These are phyloP conservation scores for Trichoderma sp. DNA, from an alignment of 2,329 filamentous ascomycete species.

Conservation along the genomic window DNA sequence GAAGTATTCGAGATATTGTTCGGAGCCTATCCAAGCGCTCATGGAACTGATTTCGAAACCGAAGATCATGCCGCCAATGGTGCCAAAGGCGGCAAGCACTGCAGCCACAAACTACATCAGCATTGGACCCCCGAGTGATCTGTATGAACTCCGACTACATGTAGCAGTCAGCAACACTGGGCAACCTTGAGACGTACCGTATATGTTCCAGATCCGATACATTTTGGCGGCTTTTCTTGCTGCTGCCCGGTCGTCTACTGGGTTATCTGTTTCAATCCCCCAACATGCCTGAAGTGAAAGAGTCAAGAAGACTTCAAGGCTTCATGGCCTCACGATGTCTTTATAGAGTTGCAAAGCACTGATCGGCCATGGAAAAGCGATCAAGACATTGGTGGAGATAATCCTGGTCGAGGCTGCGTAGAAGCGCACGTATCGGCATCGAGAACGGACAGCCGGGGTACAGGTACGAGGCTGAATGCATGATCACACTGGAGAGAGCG, in stretches of 20 bases:
- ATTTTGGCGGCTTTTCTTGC: not conserved
- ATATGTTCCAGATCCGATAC: conserved; percentile 21
- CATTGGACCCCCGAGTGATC: too few species aligned
- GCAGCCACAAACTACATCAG: not conserved
- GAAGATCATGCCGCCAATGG: conserved; percentile 16
- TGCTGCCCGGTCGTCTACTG: too few species aligned
- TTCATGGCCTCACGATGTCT: not conserved
- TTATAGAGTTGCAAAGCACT: not conserved
- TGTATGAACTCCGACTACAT: not conserved
- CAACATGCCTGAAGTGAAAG: too few species aligned
- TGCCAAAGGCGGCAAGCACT: conserved; percentile 13
- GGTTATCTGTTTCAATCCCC: too few species aligned
- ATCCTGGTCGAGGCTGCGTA: not conserved
- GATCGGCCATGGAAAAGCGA: not conserved
- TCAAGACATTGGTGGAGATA: conserved; percentile 7
- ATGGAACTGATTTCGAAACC: conserved; percentile 20
- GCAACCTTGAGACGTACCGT: not conserved
- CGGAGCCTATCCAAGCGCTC: conserved; percentile 14
- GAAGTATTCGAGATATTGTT: conserved; percentile 3
- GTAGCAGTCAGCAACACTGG: not conserved
- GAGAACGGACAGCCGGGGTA: not conserved
- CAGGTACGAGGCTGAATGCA: not conserved
- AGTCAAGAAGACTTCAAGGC: too few species aligned
- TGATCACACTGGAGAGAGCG: not conserved
- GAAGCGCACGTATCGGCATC: conserved; percentile 12